Conservation (phyloP, 2,329 filamentous ascomycete genomes). For the Trichoderma harzianum region DNA sequence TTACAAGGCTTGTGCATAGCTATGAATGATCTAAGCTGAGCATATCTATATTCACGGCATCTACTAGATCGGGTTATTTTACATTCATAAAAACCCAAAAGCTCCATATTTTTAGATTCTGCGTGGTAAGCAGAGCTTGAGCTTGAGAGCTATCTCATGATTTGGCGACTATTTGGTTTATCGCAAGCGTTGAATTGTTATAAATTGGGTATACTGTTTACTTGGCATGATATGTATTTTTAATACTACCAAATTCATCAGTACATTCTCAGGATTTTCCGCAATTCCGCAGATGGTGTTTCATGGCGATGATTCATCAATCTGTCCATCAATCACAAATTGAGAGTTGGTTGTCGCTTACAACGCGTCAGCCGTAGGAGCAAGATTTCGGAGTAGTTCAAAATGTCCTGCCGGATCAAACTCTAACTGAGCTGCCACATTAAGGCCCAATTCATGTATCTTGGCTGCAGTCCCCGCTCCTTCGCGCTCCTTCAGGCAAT, state of each 20-base stretch:
- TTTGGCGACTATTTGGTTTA: background rate
- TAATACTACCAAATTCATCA: background rate
- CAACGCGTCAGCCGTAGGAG: background rate
- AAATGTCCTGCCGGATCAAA: background rate
- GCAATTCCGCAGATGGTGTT: background rate
- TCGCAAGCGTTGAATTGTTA: background rate
- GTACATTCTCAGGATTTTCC: background rate
- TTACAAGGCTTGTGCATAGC: conserved; percentile 54
- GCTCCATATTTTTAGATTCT: background rate
- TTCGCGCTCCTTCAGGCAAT: background rate
- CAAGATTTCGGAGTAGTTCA: background rate
- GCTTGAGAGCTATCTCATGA: background rate
- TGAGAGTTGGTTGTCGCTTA: background rate
- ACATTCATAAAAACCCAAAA: background rate
- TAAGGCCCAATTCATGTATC: background rate
- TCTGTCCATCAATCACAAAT: background rate
- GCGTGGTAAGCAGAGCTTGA: background rate
- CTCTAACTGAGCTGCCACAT: background rate
- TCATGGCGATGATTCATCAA: background rate
- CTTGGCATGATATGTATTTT: background rate
- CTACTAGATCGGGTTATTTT: background rate
- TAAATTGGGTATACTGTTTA: background rate
- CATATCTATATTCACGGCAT: background rate
- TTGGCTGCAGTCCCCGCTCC: background rate
- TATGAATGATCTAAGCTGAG: background rate